Conservation (phyloP, 2,329 filamentous ascomycete species). For the Aspergillus glaucus region DNA sequence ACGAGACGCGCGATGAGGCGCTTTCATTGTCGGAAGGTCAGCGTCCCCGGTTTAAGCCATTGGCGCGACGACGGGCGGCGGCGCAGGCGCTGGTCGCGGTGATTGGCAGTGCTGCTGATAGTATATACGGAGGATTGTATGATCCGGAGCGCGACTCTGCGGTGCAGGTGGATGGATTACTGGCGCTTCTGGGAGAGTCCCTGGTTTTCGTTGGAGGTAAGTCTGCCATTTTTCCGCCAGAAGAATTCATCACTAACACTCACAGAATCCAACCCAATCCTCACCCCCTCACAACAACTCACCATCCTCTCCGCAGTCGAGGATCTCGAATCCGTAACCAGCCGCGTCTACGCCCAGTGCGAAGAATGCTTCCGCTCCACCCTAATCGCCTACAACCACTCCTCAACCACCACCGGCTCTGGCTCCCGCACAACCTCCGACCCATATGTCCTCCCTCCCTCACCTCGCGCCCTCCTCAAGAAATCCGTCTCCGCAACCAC, state of each 20-base stretch:
- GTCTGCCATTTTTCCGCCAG: conserved; percentile 9
- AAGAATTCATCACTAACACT: conserved; percentile 11
- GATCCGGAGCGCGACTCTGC: conserved; percentile 75
- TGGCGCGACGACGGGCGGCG: conserved; percentile 61
- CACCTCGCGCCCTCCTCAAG: conserved; percentile 61
- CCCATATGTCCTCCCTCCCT: conserved; percentile 34
- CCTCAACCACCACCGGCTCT: conserved; percentile 29
- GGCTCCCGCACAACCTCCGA: conserved; percentile 5
- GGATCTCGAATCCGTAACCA: conserved; percentile 69
- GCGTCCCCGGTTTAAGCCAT: conserved; percentile 44
- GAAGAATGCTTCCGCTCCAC: conserved; percentile 74
- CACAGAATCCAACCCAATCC: conserved; percentile 49
- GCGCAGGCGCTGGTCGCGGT: conserved; percentile 72
- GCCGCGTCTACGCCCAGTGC: conserved; percentile 65
- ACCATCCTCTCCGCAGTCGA: conserved; percentile 70
- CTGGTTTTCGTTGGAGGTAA: conserved; percentile 65
- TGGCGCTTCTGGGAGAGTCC: conserved; percentile 77
- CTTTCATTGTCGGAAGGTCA: conserved; percentile 31
- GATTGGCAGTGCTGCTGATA: conserved; percentile 78
- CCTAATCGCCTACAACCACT: conserved; percentile 56
- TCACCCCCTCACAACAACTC: conserved; percentile 68
- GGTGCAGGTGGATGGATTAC: conserved; percentile 78
- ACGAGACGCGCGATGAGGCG: conserved; percentile 75
- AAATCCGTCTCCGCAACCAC: conserved; percentile 53
- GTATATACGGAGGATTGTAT: conserved; percentile 84